A percentile compares a stretch with the other conserved stretches of the same genome.
phyloP scores from a whole-genome alignment of 2,329 filamentous ascomycete genomes.

The Penicillium fuscoglaucum region DNA sequence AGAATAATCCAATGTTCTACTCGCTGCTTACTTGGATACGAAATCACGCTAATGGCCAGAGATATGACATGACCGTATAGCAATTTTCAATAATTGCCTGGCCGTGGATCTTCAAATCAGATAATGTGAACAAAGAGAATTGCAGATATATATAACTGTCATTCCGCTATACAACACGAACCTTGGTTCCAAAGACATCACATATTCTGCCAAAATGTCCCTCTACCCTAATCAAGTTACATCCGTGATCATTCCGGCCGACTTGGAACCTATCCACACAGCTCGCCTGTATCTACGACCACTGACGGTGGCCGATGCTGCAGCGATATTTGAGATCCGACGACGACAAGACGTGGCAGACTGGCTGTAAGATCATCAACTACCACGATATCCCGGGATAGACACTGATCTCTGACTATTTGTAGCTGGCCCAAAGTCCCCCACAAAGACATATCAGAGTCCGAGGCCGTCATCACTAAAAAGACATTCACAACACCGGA shows the following conservation, averaged over 20 bases:
- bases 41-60: not conserved
- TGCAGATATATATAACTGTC: not conserved
- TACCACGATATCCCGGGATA: not conserved
- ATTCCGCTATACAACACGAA: not conserved
- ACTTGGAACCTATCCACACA: conserved; percentile 12
- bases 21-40: not conserved
- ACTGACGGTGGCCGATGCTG: conserved; percentile 19
- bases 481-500: conserved; percentile 23
- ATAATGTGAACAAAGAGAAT: not conserved
- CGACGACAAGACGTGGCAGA: conserved; percentile 28
- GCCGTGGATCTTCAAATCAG: not conserved
- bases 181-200: not conserved
- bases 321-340: conserved; percentile 26
- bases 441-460: conserved; percentile 17
- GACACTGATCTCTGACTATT: not conserved
- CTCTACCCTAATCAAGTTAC: conserved; percentile 17
- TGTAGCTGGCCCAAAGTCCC: conserved; percentile 16
- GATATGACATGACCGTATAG: not conserved
- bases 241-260: conserved; percentile 16
- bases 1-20: not conserved
- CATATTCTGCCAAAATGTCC: not conserved
- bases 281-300: conserved; percentile 24
- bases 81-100: no score
- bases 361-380: conserved; percentile 27
- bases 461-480: conserved; percentile 13